These are phyloP conservation scores for Pontederia crassipes DNA, from an alignment of 176 grass and related monocot species.

Conservation along the genomic window DNA sequence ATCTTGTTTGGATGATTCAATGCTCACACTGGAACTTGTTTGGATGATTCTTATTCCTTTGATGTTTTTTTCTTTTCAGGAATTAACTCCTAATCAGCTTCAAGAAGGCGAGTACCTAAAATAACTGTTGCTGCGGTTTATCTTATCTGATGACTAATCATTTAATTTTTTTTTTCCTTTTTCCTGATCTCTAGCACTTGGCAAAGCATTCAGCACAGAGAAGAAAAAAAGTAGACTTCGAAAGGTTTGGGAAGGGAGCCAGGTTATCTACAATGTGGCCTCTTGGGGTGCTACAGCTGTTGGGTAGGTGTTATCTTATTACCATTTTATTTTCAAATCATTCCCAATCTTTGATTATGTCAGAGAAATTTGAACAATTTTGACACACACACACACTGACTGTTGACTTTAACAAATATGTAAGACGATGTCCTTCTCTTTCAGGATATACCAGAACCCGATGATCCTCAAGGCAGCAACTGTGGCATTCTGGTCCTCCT, in stretches of 20 bases:
- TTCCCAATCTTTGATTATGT: neutral
- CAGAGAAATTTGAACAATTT: neutral
- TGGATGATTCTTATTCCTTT: too few species aligned
- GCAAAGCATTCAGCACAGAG: slow-evolving; percentile 58
- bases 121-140: too few species aligned
- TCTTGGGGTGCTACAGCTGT: slow-evolving; percentile 90
- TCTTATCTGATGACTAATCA: neutral
- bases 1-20: too few species aligned
- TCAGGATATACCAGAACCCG: slow-evolving; percentile 83
- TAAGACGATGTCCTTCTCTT: neutral
- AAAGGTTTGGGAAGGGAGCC: slow-evolving; percentile 86
- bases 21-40: too few species aligned
- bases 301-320: slow-evolving; percentile 34
- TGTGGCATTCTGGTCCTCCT: slow-evolving; percentile 50
- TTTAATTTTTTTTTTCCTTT: neutral
- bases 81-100: too few species aligned
- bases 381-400: neutral
- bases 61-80: too few species aligned
- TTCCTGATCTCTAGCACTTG: slow-evolving; percentile 32
- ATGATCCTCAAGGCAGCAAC: slow-evolving; percentile 46
- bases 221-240: slow-evolving; percentile 65
- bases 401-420: neutral
- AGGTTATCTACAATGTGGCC: slow-evolving; percentile 71
- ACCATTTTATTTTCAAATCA: neutral
- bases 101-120: too few species aligned